Conservation (phyloP, 2,329 filamentous ascomycete genomes). For the Botryosphaeria agaves region DNA sequence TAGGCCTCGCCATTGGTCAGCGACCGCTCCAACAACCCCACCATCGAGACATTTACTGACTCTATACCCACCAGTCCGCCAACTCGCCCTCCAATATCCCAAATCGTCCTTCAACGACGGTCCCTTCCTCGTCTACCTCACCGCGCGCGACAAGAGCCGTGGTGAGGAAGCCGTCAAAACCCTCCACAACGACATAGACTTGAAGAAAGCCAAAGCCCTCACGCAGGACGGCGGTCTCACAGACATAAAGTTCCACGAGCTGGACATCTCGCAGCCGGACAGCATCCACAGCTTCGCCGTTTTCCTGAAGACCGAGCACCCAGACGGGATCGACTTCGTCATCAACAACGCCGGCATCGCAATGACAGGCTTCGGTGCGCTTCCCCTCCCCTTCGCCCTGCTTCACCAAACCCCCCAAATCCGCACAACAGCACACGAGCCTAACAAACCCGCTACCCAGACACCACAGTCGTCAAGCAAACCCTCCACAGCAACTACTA, state of each 20-base stretch:
- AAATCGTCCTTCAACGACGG: constrained; percentile 28
- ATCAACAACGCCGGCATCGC: constrained; percentile 37
- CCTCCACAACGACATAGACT: constrained; percentile 24
- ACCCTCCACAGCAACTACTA: constrained; percentile 36
- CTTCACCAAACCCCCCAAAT: not conserved
- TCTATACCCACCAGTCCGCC: constrained; percentile 21
- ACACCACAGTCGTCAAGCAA: constrained; percentile 27
- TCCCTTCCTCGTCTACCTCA: constrained; percentile 35
- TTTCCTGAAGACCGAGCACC: constrained; percentile 25
- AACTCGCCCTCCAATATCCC: constrained; percentile 36
- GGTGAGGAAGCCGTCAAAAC: constrained; percentile 29
- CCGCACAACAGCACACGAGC: not conserved
- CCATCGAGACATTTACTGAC: not conserved
- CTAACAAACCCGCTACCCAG: constrained; percentile 8
- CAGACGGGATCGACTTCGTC: constrained; percentile 32
- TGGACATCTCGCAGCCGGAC: constrained; percentile 29
- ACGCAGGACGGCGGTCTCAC: constrained; percentile 22
- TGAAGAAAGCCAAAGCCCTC: constrained; percentile 30
- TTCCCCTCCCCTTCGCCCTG: not conserved
- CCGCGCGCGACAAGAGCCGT: constrained; percentile 29
- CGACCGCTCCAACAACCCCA: not conserved
- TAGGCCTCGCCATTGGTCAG: constrained; percentile 30
- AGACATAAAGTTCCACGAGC: constrained; percentile 27
- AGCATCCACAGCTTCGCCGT: constrained; percentile 27
- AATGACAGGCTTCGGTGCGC: constrained; percentile 25